These are phyloP conservation scores for Salix caprea DNA, from an alignment of 345 rosid species.

Conservation along the genomic window DNA sequence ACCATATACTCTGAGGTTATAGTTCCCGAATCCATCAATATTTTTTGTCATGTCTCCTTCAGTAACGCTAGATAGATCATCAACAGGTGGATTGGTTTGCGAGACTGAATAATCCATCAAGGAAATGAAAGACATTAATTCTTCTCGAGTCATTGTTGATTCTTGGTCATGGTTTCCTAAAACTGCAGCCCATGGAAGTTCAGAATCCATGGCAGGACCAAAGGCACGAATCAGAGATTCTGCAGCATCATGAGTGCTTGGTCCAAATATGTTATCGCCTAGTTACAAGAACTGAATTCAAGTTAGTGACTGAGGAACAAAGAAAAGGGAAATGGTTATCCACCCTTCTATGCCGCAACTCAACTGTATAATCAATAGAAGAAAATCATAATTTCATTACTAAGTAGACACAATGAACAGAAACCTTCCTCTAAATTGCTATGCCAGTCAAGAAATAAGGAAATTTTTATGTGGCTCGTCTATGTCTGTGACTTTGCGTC, in stretches of 20 bases:
- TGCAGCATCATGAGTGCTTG: slow-evolving; percentile 83
- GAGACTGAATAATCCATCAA: slow-evolving; percentile 87
- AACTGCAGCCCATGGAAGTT: slow-evolving; percentile 89
- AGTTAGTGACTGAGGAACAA: slow-evolving; percentile 8
- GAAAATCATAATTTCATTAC: no score
- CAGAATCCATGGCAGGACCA: slow-evolving; percentile 61
- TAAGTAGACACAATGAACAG: no score
- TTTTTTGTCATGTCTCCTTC: slow-evolving; percentile 12
- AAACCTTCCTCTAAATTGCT: no score
- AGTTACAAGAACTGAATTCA: slow-evolving; percentile 17
- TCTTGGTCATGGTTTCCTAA: slow-evolving; percentile 95
- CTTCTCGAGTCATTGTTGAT: slow-evolving; percentile 75
- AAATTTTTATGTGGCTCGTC: no score
- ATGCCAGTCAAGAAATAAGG: no score
- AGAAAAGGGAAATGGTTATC: no score
- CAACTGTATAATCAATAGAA: no score
- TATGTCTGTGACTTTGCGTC: no score
- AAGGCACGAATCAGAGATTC: slow-evolving; percentile 70
- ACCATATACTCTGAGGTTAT: slow-evolving; percentile 55
- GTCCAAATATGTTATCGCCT: slow-evolving; percentile 96
- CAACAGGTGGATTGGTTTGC: slow-evolving; percentile 46
- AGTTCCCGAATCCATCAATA: slow-evolving; percentile 84
- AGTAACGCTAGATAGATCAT: slow-evolving; percentile 23
- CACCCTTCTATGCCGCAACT: no score
- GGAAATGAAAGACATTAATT: slow-evolving; percentile 77